Evolutionary conservation across 768 basidiomycete genomes (phyloP), one percentile per base, ranked within the genome.

Genomic region (Polyporus arcularius): DNA sequence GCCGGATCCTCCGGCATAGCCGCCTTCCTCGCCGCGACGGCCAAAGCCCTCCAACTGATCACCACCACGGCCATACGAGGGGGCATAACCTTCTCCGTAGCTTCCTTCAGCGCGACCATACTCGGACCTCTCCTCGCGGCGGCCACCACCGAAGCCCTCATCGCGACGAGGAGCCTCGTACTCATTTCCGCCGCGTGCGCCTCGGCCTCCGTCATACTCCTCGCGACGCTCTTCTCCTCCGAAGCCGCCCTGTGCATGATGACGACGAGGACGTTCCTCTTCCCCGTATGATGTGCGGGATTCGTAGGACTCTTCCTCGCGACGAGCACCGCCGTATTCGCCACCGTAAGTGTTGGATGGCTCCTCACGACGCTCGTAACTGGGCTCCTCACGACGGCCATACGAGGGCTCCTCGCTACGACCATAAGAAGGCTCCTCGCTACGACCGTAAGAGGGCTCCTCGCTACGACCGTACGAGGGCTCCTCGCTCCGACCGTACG

Each of bases 121-220:
- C n/a, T 51, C 49, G 3, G 49, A 18, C 49, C 18, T 18, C 15
- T 53, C 38, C n/a, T 53, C 52, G 3, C 38, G 38, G 18, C 39
- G 39, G 39, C 30, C 53, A 21, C 53, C 30, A 35, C 11, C 30
- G 50, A 51, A 53, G n/a, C 48, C 57, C 11, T 11, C 54, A n/a
- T 58, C 56, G 46, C 56, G 52, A 26, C 57, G 48, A 11, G 46
- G 39, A 8, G 53, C 60, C 14, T 72, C 72, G 61, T 75, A 71
- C 35, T 71, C 70, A 49, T 69, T 70, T 2, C 73, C 74, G n/a
- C 74, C 76, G 53, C 77, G 78, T 16, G 78, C 76, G 49, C 74
- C 67, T 64, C 81, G 78, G n/a, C 71, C 68, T 47, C 77, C 42
- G 42, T 14, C 42, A 43, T 43, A 43, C 42, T 43, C 42, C 15